These are phyloP conservation scores for Achlya hypogyna DNA, from an alignment of 352 stramenopile genomes.

Conservation along the genomic window DNA sequence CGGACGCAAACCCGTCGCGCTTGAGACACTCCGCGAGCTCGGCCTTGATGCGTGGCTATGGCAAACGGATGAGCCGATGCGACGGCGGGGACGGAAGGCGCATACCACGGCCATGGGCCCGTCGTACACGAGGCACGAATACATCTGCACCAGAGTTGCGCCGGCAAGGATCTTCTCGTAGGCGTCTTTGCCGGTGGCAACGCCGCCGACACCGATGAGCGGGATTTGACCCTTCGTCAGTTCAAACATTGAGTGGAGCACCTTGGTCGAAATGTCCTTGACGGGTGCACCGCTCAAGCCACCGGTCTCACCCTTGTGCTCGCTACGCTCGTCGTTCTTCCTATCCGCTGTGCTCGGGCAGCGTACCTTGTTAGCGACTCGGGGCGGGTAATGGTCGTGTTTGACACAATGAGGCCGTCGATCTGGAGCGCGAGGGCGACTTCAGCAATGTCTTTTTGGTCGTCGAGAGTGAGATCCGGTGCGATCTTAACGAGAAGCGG, in stretches of 20 bases:
- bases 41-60: slow-evolving; percentile 66
- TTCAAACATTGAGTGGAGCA: slow-evolving; percentile 92
- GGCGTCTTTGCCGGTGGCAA: slow-evolving; percentile 88
- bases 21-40: slow-evolving; percentile 77
- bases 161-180: slow-evolving; percentile 98
- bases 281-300: slow-evolving; percentile 95
- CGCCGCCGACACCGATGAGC: slow-evolving; percentile 94
- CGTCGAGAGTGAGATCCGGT: slow-evolving; percentile 90
- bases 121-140: slow-evolving; percentile 89
- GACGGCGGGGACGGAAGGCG: too few species aligned
- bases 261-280: slow-evolving; percentile 88
- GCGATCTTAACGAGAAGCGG: slow-evolving; percentile 97
- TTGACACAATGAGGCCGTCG: slow-evolving; percentile 96
- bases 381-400: slow-evolving; percentile 93
- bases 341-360: too few species aligned
- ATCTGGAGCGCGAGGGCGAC: slow-evolving; percentile 81
- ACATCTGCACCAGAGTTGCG: slow-evolving; percentile 92
- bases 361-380: slow-evolving; percentile 58
- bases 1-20: slow-evolving; percentile 70
- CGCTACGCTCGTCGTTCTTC: slow-evolving; percentile 21
- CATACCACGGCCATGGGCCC: slow-evolving; percentile 75
- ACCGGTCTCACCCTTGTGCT: slow-evolving; percentile 77
- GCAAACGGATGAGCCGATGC: too few species aligned
- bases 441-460: slow-evolving; percentile 92
- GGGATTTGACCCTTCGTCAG: slow-evolving; percentile 89